Conservation (phyloP, 176 grass and related monocot species). For the Stipa capillata region DNA sequence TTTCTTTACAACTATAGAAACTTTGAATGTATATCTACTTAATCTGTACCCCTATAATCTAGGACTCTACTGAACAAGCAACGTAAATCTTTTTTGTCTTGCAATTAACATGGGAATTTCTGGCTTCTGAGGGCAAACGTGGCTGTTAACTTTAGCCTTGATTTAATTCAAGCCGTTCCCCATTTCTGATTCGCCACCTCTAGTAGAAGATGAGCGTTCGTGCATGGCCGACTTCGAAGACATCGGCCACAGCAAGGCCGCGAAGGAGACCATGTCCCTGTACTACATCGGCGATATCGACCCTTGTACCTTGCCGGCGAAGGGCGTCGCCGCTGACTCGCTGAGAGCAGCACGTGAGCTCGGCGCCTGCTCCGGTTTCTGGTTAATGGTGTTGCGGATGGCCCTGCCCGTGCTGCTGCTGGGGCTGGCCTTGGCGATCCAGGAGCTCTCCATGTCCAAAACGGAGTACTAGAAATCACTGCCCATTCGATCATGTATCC, state of each 20-base stretch:
- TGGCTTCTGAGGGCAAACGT: no score
- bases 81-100: no score
- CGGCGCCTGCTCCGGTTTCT: neutral
- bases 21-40: no score
- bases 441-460: constrained; percentile 7
- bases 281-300: constrained; percentile 24
- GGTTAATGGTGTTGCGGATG: constrained; percentile 12
- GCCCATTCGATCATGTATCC: neutral
- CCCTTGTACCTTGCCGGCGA: neutral
- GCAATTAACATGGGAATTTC: no score
- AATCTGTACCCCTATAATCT: no score
- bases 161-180: no score
- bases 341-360: neutral
- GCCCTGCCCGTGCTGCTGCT: neutral
- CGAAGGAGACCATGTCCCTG: constrained; percentile 30
- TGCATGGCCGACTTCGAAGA: constrained; percentile 51
- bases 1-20: no score
- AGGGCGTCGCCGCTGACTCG: neutral
- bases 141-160: no score
- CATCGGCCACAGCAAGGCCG: constrained; percentile 30
- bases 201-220: no score
- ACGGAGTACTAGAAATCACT: neutral
- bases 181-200: no score
- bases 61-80: no score
- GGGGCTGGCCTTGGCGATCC: constrained; percentile 3